Evolutionary conservation across 1,284 basidiomycete species (phyloP).

Genomic region (Cronartium quercuum): DNA sequence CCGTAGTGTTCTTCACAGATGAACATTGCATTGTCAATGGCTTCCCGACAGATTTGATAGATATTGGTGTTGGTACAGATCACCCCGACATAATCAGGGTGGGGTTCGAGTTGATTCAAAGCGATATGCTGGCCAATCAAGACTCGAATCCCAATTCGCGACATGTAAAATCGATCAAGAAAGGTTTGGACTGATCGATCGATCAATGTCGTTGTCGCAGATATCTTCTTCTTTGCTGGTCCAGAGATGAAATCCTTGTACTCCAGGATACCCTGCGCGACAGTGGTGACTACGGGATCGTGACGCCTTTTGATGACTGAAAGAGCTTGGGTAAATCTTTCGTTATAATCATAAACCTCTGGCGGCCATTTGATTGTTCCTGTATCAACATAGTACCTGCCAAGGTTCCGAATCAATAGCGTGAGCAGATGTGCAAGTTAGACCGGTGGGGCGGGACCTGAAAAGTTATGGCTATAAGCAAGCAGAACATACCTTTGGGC

Average conservation of each 20-base stretch:
- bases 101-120: slow-evolving; percentile 78
- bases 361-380: slow-evolving; percentile 74
- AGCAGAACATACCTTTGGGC: slow-evolving; percentile 18
- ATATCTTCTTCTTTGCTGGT: slow-evolving; percentile 58
- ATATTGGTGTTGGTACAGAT: slow-evolving; percentile 95
- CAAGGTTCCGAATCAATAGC: background rate
- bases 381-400: slow-evolving; percentile 74
- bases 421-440: slow-evolving; percentile 50
- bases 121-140: slow-evolving; percentile 89
- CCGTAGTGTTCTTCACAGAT: slow-evolving; percentile 95
- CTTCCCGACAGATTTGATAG: slow-evolving; percentile 93
- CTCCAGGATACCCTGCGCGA: slow-evolving; percentile 70
- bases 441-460: slow-evolving; percentile 47
- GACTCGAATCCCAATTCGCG: slow-evolving; percentile 91
- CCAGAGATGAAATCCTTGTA: slow-evolving; percentile 55
- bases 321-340: slow-evolving; percentile 76
- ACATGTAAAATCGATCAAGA: slow-evolving; percentile 96
- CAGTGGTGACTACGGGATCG: slow-evolving; percentile 94
- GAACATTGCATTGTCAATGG: slow-evolving; percentile 95
- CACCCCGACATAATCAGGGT: slow-evolving; percentile 91
- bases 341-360: slow-evolving; percentile 89
- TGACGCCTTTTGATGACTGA: slow-evolving; percentile 89
- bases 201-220: slow-evolving; percentile 56
- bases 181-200: slow-evolving; percentile 88
- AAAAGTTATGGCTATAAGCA: background rate